phyloP scores from a whole-genome alignment of 2,329 filamentous ascomycete species.

The Periconia sp. region DNA sequence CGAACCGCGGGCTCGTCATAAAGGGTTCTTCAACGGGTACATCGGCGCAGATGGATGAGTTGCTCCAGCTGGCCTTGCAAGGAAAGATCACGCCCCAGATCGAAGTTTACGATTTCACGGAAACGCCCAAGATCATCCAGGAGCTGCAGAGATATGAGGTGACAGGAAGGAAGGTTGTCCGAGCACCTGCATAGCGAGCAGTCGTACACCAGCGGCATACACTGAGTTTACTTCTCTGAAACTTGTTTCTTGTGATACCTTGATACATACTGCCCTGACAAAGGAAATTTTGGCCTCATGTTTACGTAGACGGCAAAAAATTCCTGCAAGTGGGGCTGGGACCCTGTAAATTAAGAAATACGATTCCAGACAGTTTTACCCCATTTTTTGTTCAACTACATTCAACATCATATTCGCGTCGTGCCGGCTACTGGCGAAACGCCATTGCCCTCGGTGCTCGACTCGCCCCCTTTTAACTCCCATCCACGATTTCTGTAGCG shows the following conservation, averaged over 20 bases:
- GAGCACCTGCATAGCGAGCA: conserved; percentile 29
- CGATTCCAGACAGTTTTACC: too few species aligned
- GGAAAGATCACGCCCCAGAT: conserved; percentile 50
- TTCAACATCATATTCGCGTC: conserved; percentile 12
- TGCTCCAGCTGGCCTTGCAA: conserved; percentile 51
- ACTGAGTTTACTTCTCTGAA: too few species aligned
- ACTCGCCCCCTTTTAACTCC: conserved; percentile 20
- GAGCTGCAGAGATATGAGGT: conserved; percentile 43
- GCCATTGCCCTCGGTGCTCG: conserved; percentile 19
- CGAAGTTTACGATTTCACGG: conserved; percentile 44
- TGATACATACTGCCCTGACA: too few species aligned
- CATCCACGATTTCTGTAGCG: conserved; percentile 20
- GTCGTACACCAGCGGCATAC: too few species aligned
- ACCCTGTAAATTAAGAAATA: too few species aligned
- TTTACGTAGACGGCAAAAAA: too few species aligned
- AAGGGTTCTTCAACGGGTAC: conserved; percentile 56
- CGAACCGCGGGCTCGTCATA: conserved; percentile 53
- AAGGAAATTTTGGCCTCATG: too few species aligned
- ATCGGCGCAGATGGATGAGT: conserved; percentile 53
- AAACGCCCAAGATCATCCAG: conserved; percentile 42
- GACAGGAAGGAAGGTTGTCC: conserved; percentile 44
- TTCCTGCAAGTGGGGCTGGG: too few species aligned
- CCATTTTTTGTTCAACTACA: too few species aligned
- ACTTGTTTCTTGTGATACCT: too few species aligned
- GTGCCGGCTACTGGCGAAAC: conserved; percentile 14